Conservation (phyloP, 2,329 filamentous ascomycete genomes). For the Fusarium caatingaense region DNA sequence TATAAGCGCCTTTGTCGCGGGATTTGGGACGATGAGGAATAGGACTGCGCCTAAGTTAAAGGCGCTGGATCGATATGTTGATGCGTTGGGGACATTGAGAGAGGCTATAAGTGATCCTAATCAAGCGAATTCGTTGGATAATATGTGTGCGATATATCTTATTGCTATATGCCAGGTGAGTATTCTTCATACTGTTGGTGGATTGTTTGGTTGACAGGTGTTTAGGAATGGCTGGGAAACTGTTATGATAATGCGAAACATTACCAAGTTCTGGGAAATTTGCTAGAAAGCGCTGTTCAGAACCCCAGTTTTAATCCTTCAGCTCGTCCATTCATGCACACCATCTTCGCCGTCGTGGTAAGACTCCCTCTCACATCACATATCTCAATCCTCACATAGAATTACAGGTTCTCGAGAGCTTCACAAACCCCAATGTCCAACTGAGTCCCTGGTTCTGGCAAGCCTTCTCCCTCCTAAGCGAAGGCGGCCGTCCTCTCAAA, state of each 20-base stretch:
- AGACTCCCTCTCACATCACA: fast-evolving
- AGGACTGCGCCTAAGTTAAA: not conserved
- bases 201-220: not conserved
- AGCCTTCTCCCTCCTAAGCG: not conserved
- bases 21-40: not conserved
- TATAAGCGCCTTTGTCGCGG: not conserved
- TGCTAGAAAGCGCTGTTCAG: not conserved
- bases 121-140: not conserved
- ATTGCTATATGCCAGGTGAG: constrained; percentile 12
- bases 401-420: constrained; percentile 7
- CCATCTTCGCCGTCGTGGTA: constrained; percentile 5
- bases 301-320: not conserved
- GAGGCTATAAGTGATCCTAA: not conserved
- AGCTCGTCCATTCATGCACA: not conserved
- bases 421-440: not conserved
- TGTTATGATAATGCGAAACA: not conserved
- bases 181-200: too few species aligned
- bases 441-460: constrained; percentile 16
- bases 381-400: not conserved
- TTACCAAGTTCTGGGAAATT: not conserved
- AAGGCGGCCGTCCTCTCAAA: not conserved
- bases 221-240: constrained; percentile 13
- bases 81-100: not conserved
- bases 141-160: constrained; percentile 16
- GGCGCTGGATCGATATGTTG: constrained; percentile 6